Percentiles rank a stretch among this genome's conserved stretches.
Conservation (phyloP, 768 basidiomycete species). For the Exidia glandulosa region DNA sequence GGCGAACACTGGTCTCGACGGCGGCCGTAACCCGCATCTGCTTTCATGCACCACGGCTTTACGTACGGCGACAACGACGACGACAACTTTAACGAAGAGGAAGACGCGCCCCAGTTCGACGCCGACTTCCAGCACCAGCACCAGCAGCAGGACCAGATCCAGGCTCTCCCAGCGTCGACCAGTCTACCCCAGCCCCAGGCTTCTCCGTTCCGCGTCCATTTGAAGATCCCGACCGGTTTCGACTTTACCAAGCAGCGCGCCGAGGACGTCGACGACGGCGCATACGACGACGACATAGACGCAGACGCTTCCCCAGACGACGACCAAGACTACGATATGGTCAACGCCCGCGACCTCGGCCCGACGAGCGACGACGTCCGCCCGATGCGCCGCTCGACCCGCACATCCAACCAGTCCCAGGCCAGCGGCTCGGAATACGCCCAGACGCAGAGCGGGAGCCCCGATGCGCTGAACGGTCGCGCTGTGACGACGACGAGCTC, state of each 20-base stretch:
- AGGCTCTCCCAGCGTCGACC: background rate
- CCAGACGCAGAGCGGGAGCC: conserved; percentile 18
- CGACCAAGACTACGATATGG: conserved; percentile 18
- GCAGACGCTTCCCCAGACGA: background rate
- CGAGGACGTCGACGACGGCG: conserved; percentile 1
- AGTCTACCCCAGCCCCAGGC: background rate
- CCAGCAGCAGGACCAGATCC: background rate
- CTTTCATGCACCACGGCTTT: background rate
- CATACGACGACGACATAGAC: background rate
- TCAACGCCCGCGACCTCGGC: conserved; percentile 24
- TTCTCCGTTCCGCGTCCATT: background rate
- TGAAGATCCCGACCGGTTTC: background rate
- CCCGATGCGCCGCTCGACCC: conserved; percentile 3
- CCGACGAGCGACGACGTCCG: conserved; percentile 28
- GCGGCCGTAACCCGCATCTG: background rate
- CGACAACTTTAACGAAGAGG: background rate
- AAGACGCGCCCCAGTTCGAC: background rate
- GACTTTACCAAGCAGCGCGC: conserved; percentile 2
- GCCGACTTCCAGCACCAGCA: background rate
- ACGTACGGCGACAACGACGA: background rate
- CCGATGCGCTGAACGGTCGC: conserved; percentile 9
- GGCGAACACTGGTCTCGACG: background rate
- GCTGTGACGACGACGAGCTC: conserved; percentile 12
- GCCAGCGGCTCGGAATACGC: conserved; percentile 12
- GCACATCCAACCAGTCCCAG: conserved; percentile 11